Evolutionary conservation across 2,329 filamentous ascomycete genomes (phyloP), one percentile per base, ranked within the genome.

Genomic region (Simplicillium sp.): DNA sequence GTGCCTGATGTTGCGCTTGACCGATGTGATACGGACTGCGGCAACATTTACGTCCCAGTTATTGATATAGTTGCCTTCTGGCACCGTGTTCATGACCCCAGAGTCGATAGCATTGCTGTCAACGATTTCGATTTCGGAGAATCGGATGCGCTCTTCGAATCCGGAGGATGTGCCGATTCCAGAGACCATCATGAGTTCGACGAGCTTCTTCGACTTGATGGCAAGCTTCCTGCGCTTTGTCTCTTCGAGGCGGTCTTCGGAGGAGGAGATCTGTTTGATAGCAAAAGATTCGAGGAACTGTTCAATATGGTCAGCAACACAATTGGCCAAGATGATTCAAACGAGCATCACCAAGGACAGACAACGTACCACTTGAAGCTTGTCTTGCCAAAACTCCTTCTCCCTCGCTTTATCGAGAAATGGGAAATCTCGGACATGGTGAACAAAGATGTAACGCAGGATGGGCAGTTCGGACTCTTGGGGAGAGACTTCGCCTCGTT

Each of bases 311-410:
- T 25, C 20, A 25, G 20, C 20, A 25, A 25, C 9, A 25, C 5
- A 25, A 5, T 25, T 25, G 20, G 5, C 20, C 20, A 9, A 25
- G 20, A 25, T 25, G 9, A 6, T 5, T 25, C 20, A 25, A 25
- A 25, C 9, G 5, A 9, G 6, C 20, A 9, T 13, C 31, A n/a
- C 31, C 31, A 38, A 46, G 15, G 11, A 34, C 28, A 17, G 36
- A 29, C 17, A 34, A 80, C 84, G 51, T 66, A 94, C 87, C 57
- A 89, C 78, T 69, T 98, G 92, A 45, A 98, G 70, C 62, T 94
- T 97, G 59, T 97, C 88, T 66, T 98, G 92, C 92, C 92, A 98
- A 56, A 98, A 98, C 65, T 98, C 92, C 74, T 97, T 95, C 73
- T 98, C 92, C 56, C 80, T 84, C 16, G 92, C 92, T 70, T 94